Conservation (phyloP, 768 basidiomycete genomes). For the Myochromella boudieri region DNA sequence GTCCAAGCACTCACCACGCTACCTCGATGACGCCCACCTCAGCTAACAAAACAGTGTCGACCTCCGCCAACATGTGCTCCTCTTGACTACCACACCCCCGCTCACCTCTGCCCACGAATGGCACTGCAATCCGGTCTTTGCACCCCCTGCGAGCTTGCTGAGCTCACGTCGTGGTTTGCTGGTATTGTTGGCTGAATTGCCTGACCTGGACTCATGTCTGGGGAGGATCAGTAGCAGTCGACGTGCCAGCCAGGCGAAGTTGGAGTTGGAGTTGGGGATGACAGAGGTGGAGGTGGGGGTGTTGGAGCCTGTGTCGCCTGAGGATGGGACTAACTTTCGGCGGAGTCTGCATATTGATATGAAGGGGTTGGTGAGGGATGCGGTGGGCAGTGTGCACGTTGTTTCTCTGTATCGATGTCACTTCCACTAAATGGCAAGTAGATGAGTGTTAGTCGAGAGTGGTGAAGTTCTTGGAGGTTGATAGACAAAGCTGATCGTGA, state of each 20-base stretch:
- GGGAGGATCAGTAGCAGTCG: slow-evolving; percentile 7
- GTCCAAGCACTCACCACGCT: slow-evolving; percentile 17
- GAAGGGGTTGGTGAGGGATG: slow-evolving; percentile 77
- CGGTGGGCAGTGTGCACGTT: slow-evolving; percentile 87
- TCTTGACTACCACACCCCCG: slow-evolving; percentile 6
- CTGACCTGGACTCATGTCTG: neutral
- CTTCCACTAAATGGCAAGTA: no score
- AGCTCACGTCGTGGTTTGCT: no score
- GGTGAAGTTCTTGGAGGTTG: no score
- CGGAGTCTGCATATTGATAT: slow-evolving; percentile 73
- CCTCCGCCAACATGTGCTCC: slow-evolving; percentile 8
- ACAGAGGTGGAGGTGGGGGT: neutral
- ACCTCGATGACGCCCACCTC: slow-evolving; percentile 12
- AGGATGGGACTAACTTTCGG: slow-evolving; percentile 61
- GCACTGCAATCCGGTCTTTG: slow-evolving; percentile 16
- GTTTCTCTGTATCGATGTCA: no score
- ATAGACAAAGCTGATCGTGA: no score
- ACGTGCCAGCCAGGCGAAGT: no score
- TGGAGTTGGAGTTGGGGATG: no score
- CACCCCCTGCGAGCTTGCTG: slow-evolving; percentile 17
- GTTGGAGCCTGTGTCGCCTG: slow-evolving; percentile 25
- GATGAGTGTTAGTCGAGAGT: no score
- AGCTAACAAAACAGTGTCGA: slow-evolving; percentile 11
- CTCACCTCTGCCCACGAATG: slow-evolving; percentile 14
- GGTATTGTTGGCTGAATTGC: slow-evolving; percentile 7